A percentile compares a stretch with the other conserved stretches of the same genome.
These are phyloP conservation scores for Rhododendron henanense DNA, from an alignment of 148 eudicot genomes.

Conservation along the genomic window DNA sequence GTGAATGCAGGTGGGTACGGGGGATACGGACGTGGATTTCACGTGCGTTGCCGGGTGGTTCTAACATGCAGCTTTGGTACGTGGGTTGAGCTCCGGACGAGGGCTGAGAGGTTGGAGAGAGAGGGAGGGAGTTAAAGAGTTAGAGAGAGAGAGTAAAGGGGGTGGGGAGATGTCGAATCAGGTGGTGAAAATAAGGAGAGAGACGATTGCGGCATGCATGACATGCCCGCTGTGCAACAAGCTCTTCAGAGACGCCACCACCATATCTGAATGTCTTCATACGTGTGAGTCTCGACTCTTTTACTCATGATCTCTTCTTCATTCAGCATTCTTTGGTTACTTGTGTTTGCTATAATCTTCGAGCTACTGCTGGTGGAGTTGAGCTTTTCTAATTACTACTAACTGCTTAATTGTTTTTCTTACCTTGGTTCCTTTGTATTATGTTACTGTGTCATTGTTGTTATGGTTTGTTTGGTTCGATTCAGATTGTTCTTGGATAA, in stretches of 20 bases:
- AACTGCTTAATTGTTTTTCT: neutral
- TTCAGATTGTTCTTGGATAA: neutral
- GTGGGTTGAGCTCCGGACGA: slow-evolving; percentile 18
- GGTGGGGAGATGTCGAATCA: slow-evolving; percentile 46
- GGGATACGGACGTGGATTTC: slow-evolving; percentile 30
- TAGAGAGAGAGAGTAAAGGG: neutral
- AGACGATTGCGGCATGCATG: slow-evolving; percentile 74
- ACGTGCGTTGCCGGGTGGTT: slow-evolving; percentile 13
- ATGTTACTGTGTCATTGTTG: neutral
- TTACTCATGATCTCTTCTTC: neutral
- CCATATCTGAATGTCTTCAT: slow-evolving; percentile 88
- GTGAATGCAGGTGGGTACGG: slow-evolving; percentile 20
- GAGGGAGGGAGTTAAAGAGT: neutral
- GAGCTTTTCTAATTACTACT: neutral
- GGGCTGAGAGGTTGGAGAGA: neutral
- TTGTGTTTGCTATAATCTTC: neutral
- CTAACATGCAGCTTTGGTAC: slow-evolving; percentile 37
- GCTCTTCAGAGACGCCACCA: slow-evolving; percentile 65
- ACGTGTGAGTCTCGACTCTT: slow-evolving; percentile 53
- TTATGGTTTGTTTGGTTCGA: neutral
- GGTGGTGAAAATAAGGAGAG: slow-evolving; percentile 60
- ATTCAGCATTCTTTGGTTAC: slow-evolving; percentile 2
- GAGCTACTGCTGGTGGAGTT: neutral
- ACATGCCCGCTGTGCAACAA: slow-evolving; percentile 84
- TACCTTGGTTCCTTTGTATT: neutral